Evolutionary conservation across 2,329 filamentous ascomycete genomes (phyloP).

Genomic region (Clonostachys chloroleuca): DNA sequence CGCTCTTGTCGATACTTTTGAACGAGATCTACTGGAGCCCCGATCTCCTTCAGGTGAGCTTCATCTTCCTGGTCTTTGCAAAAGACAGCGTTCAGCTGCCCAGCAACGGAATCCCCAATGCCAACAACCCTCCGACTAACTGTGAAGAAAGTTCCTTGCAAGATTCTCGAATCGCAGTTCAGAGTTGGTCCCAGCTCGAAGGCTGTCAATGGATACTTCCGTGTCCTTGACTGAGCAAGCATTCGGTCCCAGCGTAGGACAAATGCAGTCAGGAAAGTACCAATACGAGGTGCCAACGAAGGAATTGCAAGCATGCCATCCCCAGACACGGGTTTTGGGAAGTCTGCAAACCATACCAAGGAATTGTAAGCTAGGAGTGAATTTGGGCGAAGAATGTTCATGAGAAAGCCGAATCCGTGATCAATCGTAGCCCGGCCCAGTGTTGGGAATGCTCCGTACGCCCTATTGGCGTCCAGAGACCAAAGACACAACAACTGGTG

Average conservation of each 20-base stretch:
- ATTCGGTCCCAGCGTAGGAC: neutral
- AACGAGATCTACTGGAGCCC: no score
- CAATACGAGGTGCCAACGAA: no score
- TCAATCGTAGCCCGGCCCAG: neutral
- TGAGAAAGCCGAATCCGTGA: neutral
- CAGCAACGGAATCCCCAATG: constrained; percentile 13
- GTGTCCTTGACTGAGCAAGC: neutral
- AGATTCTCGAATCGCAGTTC: constrained; percentile 13
- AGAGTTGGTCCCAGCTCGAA: constrained; percentile 14
- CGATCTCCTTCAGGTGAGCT: neutral
- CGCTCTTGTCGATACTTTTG: no score
- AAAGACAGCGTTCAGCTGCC: constrained; percentile 13
- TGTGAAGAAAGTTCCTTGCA: constrained; percentile 19
- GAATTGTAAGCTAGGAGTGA: constrained; percentile 15
- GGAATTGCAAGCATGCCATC: no score
- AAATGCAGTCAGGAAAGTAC: neutral
- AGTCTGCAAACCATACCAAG: constrained; percentile 26
- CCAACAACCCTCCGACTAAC: constrained; percentile 13
- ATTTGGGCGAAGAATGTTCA: constrained; percentile 28
- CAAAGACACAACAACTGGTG: constrained; percentile 63
- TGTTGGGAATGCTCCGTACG: constrained; percentile 19
- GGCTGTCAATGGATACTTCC: constrained; percentile 16
- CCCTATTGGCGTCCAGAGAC: constrained; percentile 30
- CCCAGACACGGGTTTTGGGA: constrained; percentile 17
- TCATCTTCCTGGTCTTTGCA: constrained; percentile 14